Base-by-base conservation (phyloP, 768 basidiomycete species). In the Naganishia antarctica region DNA sequence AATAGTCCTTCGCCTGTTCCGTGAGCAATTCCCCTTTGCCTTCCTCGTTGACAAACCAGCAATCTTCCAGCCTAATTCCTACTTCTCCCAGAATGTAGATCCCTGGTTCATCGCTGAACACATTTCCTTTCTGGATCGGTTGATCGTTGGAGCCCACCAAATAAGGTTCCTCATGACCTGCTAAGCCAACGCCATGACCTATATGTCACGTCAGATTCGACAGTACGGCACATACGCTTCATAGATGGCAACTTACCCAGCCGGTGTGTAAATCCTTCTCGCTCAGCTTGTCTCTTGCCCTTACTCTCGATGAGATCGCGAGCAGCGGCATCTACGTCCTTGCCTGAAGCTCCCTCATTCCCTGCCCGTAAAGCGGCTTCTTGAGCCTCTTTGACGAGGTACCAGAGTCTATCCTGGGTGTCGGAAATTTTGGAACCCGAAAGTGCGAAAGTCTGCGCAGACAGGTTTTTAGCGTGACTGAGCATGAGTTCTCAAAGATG, bases 31-130 rank as follows among this genome's bases (percentile, higher is more conserved):
- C 78, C 0, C 85, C 79, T 0, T 65, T 69, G 0, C 88, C 87
- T 9, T 81, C 79, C 61, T 81, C 73, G 13, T 61, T 50, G 63
- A 91, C 82, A 69, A 83, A 86, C 71, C 89, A 87, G 71, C 90
- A 91, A 70, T 92, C 91, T 73, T 92, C 90, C 59, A 93, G 77
- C 46, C 90, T 83, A 18, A 91, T 82, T 1, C 90, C 90, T 0
- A 61, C 32, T 9, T 67, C 61, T n/a, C 61, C 43, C 11, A 71
- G 69, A 11, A 73, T 63, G 47, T 76, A 74, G 4, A 73, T 66
- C n/a, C 78, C 78, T 3, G 89, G 90, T 74, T 92, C 89, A 71
- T 91, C 81, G 7, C 88, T 89, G 78, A 91, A 91, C 0, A 86
- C 82, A 70, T 90, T 85, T 0, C 89, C 89, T 2, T 71, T 77